phyloP scores from a whole-genome alignment of 805 yeast genomes.

The Torulaspora indica region DNA sequence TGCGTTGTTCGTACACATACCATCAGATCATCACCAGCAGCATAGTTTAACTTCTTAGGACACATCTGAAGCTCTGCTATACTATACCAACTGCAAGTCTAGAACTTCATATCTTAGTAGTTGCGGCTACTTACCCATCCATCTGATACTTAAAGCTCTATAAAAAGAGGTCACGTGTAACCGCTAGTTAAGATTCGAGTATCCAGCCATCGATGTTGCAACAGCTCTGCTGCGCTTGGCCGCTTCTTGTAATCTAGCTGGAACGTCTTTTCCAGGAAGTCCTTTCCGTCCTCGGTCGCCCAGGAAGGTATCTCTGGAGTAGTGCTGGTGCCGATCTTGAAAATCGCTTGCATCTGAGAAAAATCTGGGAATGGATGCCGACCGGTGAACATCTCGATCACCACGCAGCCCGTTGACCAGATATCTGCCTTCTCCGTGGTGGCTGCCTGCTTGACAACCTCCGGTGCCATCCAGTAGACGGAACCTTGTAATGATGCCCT shows the following conservation, averaged over 20 bases:
- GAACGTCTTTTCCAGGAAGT: conserved; percentile 63
- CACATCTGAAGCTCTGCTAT: conserved; percentile 20
- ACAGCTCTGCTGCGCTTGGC: conserved; percentile 65
- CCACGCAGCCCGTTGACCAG: conserved; percentile 94
- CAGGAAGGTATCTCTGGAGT: conserved; percentile 75
- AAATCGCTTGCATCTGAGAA: conserved; percentile 95
- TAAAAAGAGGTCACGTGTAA: not conserved
- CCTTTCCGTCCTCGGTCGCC: conserved; percentile 63
- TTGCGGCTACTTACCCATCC: no score
- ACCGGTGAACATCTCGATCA: conserved; percentile 94
- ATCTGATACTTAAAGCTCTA: not conserved
- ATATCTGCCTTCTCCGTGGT: conserved; percentile 92
- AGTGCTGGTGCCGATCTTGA: conserved; percentile 82
- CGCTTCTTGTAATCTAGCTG: conserved; percentile 69
- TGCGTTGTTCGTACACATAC: conserved; percentile 12
- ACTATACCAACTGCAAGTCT: not conserved
- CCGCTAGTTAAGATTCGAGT: conserved; percentile 14
- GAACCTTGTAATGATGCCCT: conserved; percentile 91
- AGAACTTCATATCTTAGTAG: not conserved
- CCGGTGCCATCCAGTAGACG: conserved; percentile 99
- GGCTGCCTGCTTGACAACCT: conserved; percentile 89
- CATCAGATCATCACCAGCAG: conserved; percentile 35
- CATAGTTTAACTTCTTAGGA: conserved; percentile 32
- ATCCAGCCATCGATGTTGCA: conserved; percentile 46
- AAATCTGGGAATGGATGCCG: conserved; percentile 93